Evolutionary conservation across 768 basidiomycete species (phyloP).

Genomic region (Lactarius sp.): DNA sequence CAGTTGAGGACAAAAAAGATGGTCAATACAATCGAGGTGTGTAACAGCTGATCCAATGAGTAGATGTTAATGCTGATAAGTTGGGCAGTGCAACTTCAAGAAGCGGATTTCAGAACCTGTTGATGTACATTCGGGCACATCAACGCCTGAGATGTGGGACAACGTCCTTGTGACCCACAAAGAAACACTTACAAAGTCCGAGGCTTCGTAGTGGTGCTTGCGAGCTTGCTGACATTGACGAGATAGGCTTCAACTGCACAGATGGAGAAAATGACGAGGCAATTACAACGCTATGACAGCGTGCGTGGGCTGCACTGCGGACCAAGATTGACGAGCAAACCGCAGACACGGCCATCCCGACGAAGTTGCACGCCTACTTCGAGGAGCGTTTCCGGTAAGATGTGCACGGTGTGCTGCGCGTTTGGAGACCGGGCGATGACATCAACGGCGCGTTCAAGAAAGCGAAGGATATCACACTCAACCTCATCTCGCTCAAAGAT

Average conservation of each 20-base stretch:
- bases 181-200: conserved; percentile 65
- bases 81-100: conserved; percentile 76
- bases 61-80: background rate
- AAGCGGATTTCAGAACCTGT: conserved; percentile 89
- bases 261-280: conserved; percentile 78
- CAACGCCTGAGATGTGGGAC: conserved; percentile 74
- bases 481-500: conserved; percentile 86
- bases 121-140: conserved; percentile 55
- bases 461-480: conserved; percentile 90
- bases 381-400: conserved; percentile 98
- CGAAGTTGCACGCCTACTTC: conserved; percentile 80
- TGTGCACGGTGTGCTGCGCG: conserved; percentile 83
- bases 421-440: conserved; percentile 97
- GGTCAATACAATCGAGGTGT: conserved; percentile 62
- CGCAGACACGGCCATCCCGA: conserved; percentile 76
- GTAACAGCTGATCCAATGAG: conserved; percentile 24
- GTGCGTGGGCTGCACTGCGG: conserved; percentile 82
- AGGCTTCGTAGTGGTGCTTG: conserved; percentile 52
- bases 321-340: conserved; percentile 90
- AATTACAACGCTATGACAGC: conserved; percentile 62
- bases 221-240: background rate
- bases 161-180: conserved; percentile 67
- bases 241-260: conserved; percentile 89
- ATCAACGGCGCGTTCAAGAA: conserved; percentile 90
- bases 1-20: too few relatives aligned